Conservation (phyloP, 805 yeast genomes). For the Candida broadrunensis region DNA sequence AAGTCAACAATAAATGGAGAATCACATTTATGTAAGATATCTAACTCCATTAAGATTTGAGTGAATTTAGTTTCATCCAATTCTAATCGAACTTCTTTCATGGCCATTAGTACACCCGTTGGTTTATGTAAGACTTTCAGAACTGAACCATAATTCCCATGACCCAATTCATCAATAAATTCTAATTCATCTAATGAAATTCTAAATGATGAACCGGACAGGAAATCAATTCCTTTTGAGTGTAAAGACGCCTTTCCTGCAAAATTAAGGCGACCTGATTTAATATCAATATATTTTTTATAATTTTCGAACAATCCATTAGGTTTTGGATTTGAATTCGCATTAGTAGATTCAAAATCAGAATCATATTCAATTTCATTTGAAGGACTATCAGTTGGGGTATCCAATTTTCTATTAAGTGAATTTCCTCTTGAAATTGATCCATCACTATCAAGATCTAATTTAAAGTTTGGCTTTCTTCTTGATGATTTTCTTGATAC, state of each 20-base stretch:
- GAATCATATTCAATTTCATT: conserved; percentile 14
- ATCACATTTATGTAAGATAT: conserved; percentile 85
- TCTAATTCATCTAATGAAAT: conserved; percentile 83
- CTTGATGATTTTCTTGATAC: conserved; percentile 35
- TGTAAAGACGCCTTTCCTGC: conserved; percentile 91
- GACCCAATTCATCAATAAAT: conserved; percentile 83
- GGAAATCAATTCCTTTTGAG: conserved; percentile 87
- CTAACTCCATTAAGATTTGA: conserved; percentile 94
- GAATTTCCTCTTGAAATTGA: background rate
- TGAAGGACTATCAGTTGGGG: conserved; percentile 1
- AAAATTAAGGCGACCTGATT: conserved; percentile 87
- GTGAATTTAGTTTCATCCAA: conserved; percentile 91
- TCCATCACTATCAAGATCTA: conserved; percentile 22
- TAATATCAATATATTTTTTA: conserved; percentile 84
- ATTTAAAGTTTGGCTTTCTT: conserved; percentile 37
- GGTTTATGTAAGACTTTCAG: conserved; percentile 91
- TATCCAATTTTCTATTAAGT: background rate
- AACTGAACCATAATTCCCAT: conserved; percentile 96
- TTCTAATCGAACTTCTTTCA: conserved; percentile 94
- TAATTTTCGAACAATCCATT: conserved; percentile 77
- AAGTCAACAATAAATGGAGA: conserved; percentile 93
- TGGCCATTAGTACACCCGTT: conserved; percentile 89
- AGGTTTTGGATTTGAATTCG: conserved; percentile 23
- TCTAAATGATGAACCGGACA: conserved; percentile 81
- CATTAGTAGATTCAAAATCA: conserved; percentile 14